phyloP scores from a whole-genome alignment of 345 rosid species.

The Carallia brachiata region DNA sequence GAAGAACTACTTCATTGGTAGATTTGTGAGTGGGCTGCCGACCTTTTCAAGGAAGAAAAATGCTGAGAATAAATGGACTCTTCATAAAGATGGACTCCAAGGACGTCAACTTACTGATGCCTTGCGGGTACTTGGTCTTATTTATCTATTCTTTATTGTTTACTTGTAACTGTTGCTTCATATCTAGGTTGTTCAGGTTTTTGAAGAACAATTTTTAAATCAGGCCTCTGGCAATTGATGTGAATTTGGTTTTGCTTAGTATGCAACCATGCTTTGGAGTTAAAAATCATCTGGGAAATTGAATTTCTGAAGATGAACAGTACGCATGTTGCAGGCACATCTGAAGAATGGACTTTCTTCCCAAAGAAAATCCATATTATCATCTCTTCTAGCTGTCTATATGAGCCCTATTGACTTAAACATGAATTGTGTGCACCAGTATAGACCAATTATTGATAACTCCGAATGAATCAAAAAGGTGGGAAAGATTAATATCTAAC shows the following conservation, averaged over 20 bases:
- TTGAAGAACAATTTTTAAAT: not conserved
- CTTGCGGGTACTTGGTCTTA: constrained; percentile 50
- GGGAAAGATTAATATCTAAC: not conserved
- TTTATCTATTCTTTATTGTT: not conserved
- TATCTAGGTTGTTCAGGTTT: not conserved
- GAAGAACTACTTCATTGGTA: constrained; percentile 86
- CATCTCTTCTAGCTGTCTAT: too few relatives aligned
- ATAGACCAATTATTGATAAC: too few relatives aligned
- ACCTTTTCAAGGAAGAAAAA: constrained; percentile 76
- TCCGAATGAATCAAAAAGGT: not conserved
- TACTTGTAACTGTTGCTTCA: not conserved
- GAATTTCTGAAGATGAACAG: too few relatives aligned
- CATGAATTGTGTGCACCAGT: too few relatives aligned
- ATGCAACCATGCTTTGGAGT: too few relatives aligned
- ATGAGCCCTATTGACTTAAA: too few relatives aligned
- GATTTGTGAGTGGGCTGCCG: constrained; percentile 75
- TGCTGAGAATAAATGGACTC: constrained; percentile 85
- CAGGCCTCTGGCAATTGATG: not conserved
- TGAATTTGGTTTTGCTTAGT: not conserved
- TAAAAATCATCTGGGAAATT: too few relatives aligned
- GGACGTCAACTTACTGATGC: constrained; percentile 83
- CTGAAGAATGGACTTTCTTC: too few relatives aligned
- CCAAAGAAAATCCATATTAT: too few relatives aligned
- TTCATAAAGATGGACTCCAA: constrained; percentile 82
- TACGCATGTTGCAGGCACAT: too few relatives aligned